phyloP scores from a whole-genome alignment of 2,329 filamentous ascomycete species.

The Thermothelomyces thermophilus region DNA sequence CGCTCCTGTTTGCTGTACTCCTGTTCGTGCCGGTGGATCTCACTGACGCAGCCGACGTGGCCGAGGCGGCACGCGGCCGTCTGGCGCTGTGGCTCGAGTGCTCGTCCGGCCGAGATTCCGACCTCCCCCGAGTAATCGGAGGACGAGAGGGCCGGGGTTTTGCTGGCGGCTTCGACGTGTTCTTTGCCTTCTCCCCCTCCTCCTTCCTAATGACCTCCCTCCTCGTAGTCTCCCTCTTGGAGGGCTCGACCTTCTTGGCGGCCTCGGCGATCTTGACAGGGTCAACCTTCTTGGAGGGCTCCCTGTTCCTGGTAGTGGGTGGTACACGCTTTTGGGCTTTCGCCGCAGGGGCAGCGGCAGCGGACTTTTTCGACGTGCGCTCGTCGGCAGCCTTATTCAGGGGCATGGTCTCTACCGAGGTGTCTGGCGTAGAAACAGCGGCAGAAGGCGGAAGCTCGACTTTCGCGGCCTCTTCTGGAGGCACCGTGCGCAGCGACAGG shows the following conservation, averaged over 20 bases:
- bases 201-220: background rate
- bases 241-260: background rate
- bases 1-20: background rate
- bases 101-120: constrained; percentile 8
- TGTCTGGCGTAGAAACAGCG: constrained; percentile 18
- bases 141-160: constrained; percentile 6
- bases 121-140: constrained; percentile 6
- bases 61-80: background rate
- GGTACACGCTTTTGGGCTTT: background rate
- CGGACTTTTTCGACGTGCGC: constrained; percentile 2
- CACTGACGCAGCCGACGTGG: constrained; percentile 2
- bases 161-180: background rate
- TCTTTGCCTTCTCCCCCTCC: constrained; percentile 4
- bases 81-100: background rate
- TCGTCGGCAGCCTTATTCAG: constrained; percentile 8
- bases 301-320: background rate
- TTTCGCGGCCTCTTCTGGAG: constrained; percentile 17
- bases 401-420: constrained; percentile 12
- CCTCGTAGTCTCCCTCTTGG: background rate
- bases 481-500: constrained; percentile 19
- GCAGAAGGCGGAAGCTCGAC: constrained; percentile 19
- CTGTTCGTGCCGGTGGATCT: constrained; percentile 1
- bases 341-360: background rate
- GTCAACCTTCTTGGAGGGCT: background rate
- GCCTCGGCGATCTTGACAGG: background rate